These are phyloP conservation scores for Komagataella populi DNA, from an alignment of 805 yeast species.

Conservation along the genomic window DNA sequence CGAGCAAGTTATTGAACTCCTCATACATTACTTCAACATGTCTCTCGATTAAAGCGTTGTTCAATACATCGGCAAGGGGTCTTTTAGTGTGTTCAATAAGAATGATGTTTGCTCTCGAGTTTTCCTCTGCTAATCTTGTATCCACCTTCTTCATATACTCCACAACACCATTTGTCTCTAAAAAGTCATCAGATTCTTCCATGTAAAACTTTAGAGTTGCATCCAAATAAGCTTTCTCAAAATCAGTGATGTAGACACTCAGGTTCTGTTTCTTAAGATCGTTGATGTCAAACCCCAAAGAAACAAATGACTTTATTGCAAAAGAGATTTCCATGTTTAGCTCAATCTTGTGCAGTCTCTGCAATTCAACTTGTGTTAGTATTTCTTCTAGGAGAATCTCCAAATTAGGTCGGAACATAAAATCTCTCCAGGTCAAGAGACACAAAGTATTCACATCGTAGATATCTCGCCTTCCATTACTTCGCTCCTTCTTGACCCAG, in stretches of 20 bases:
- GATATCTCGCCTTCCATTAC: constrained; percentile 81
- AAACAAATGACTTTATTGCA: constrained; percentile 78
- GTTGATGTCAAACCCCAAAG: constrained; percentile 80
- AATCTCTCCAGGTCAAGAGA: constrained; percentile 75
- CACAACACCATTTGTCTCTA: constrained; percentile 67
- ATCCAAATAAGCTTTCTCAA: constrained; percentile 65
- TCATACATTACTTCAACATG: constrained; percentile 67
- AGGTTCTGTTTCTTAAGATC: constrained; percentile 79
- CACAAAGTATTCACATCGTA: constrained; percentile 88
- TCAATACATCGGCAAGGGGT: constrained; percentile 62
- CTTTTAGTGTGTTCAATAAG: constrained; percentile 79
- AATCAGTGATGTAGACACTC: constrained; percentile 65
- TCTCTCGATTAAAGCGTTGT: constrained; percentile 60
- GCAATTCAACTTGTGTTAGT: constrained; percentile 59
- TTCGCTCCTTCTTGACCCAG: constrained; percentile 94
- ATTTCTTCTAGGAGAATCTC: constrained; percentile 53
- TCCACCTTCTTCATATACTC: constrained; percentile 86
- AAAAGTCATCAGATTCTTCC: constrained; percentile 52
- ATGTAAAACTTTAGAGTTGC: constrained; percentile 55
- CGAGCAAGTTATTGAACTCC: constrained; percentile 65
- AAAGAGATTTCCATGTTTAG: constrained; percentile 51
- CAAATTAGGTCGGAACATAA: constrained; percentile 59
- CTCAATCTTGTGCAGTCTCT: constrained; percentile 67
- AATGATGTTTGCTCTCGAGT: constrained; percentile 60
- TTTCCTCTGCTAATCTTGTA: constrained; percentile 71